Evolutionary conservation across 805 yeast genomes (phyloP), one percentile per base, ranked within the genome.

Genomic region (Cyberlindnera americana): DNA sequence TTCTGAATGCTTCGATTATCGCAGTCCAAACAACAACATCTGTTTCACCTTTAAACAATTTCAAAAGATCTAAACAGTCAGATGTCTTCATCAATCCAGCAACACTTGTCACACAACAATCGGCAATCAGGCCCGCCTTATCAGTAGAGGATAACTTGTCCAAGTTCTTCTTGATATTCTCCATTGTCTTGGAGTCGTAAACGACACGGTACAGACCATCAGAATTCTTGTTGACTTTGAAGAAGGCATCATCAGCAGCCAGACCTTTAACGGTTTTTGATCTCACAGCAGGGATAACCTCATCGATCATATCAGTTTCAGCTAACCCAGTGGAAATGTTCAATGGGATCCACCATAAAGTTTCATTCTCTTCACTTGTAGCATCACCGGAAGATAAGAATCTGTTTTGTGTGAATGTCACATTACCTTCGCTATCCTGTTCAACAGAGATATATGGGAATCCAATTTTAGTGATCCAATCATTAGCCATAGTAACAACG

Each of bases 391-490:
- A 74, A 21, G 82, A 71, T 46, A 85, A 70, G 66, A 76, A 85
- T 56, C 95, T 75, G 60, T 80, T 70, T 63, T 85, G 95, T 29
- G 79, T 73, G 42, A 85, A 65, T 12, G 69, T 71, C 40, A 82
- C 65, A 36, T 70, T 67, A 29, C 69, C 65, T 7, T 49, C 50
- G 19, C 66, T 69, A 35, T 64, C 64, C 26, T 38, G 32, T 61
- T 81, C 85, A 19, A 83, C 90, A 23, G 73, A 61, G 30, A 86
- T 67, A 17, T 84, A 76, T 21, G 95, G 95, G 68, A 71, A 85
- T 5, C 95, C 95, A 41, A 83, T 76, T 56, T 81, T 77, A 53
- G 78, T 75, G 47, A 88, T 84, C 95, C 95, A 85, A 43, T 75
- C 70, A 51, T 77, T 75, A 83, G 85, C 83, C 30, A 80, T 81